Conservation (phyloP, 164 flowering plant species). For the Malania oleifera region DNA sequence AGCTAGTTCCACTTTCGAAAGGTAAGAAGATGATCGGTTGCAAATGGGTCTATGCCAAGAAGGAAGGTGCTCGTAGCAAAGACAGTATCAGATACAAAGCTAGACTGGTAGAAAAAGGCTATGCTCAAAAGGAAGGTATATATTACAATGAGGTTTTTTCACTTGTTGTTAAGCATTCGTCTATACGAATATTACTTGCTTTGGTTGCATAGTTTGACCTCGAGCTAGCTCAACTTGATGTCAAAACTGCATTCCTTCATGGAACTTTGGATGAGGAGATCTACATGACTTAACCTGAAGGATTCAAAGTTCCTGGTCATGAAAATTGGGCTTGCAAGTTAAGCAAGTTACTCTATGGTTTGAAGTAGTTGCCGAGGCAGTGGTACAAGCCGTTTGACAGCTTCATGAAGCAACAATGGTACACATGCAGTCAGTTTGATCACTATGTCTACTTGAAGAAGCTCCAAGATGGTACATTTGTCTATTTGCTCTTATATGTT, state of each 20-base stretch:
- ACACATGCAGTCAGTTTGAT: conserved; percentile 10
- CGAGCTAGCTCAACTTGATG: conserved; percentile 16
- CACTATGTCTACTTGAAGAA: conserved; percentile 6
- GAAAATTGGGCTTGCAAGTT: conserved; percentile 10
- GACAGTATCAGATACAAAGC: too few relatives aligned
- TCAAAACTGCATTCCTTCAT: conserved; percentile 13
- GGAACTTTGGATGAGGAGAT: too few relatives aligned
- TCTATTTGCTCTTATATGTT: conserved; percentile 13
- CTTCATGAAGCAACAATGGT: conserved; percentile 2
- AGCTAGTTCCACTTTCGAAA: too few relatives aligned
- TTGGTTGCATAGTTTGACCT: too few relatives aligned
- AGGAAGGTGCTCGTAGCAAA: not conserved
- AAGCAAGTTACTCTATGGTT: conserved; percentile 10
- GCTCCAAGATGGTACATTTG: conserved; percentile 6
- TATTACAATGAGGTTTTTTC: too few relatives aligned
- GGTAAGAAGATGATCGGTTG: too few relatives aligned
- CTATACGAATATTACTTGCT: too few relatives aligned
- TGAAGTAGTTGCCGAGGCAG: conserved; percentile 11
- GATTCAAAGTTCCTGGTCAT: conserved; percentile 7
- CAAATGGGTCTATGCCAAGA: too few relatives aligned
- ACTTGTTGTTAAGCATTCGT: too few relatives aligned
- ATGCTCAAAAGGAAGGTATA: conserved; percentile 13
- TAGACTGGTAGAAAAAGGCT: too few relatives aligned
- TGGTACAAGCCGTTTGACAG: conserved; percentile 13
- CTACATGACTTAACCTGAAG: conserved; percentile 14